Evolutionary conservation across 176 grass and related monocot genomes (phyloP).

Genomic region (Eragrostis curvula): DNA sequence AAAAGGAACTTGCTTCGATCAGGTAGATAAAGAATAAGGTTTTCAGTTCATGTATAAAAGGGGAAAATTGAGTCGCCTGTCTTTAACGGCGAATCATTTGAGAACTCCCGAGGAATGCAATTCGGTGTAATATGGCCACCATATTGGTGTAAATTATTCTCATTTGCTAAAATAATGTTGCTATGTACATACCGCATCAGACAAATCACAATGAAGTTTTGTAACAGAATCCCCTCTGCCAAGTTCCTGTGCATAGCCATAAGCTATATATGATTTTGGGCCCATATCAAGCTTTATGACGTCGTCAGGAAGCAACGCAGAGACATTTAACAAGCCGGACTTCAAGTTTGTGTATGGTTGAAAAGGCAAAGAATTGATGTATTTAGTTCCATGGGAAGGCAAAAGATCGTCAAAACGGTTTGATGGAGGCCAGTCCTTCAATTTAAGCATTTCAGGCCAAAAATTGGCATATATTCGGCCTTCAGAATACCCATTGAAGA

Average conservation of each 20-base stretch:
- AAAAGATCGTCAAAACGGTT: constrained; percentile 78
- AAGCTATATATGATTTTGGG: constrained; percentile 93
- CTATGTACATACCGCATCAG: constrained; percentile 75
- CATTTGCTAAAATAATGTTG: neutral
- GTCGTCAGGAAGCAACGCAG: constrained; percentile 58
- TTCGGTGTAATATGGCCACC: neutral
- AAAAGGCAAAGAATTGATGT: constrained; percentile 67
- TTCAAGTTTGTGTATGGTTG: constrained; percentile 78
- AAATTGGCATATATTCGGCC: constrained; percentile 58
- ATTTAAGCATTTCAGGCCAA: constrained; percentile 87
- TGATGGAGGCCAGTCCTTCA: constrained; percentile 89
- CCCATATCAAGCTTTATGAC: constrained; percentile 76
- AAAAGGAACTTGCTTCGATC: neutral
- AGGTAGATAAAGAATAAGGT: constrained; percentile 2
- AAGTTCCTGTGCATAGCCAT: constrained; percentile 74
- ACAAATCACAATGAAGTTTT: constrained; percentile 82
- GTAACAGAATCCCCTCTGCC: constrained; percentile 89
- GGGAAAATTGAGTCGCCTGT: neutral
- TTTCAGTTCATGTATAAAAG: neutral
- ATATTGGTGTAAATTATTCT: neutral
- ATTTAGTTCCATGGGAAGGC: constrained; percentile 63
- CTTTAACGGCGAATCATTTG: neutral
- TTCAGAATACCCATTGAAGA: constrained; percentile 62
- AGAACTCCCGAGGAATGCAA: neutral
- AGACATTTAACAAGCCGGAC: constrained; percentile 67